phyloP scores from a whole-genome alignment of 192 early-diverging fungal genomes.

The Diversispora eburnea region DNA sequence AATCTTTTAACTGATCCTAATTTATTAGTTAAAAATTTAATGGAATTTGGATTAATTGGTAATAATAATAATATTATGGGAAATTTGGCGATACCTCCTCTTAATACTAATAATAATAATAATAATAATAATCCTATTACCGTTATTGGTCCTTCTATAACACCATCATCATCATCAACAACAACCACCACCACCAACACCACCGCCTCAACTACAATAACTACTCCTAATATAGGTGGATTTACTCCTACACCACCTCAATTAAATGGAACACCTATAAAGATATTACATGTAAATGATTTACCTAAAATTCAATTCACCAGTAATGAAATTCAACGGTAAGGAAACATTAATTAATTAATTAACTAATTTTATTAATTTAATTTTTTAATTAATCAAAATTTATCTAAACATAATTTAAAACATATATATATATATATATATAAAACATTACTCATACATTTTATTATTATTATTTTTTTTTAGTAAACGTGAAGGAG shows the following conservation, averaged over 20 bases:
- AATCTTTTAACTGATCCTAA: constrained; percentile 22
- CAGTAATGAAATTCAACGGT: constrained; percentile 49
- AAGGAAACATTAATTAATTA: constrained; percentile 1
- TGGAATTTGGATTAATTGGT: constrained; percentile 14
- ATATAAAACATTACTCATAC: too few species aligned
- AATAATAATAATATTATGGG: neutral
- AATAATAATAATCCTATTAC: too few species aligned
- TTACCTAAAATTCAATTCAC: constrained; percentile 45
- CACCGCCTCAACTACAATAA: too few species aligned
- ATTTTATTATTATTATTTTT: too few species aligned
- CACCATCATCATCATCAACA: too few species aligned
- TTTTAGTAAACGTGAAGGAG: constrained; percentile 52
- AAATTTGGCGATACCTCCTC: neutral
- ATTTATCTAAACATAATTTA: too few species aligned
- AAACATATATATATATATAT: too few species aligned
- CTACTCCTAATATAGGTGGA: neutral
- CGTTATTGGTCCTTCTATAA: too few species aligned
- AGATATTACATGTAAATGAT: constrained; percentile 22
- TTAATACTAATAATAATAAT: too few species aligned
- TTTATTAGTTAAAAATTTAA: constrained; percentile 24
- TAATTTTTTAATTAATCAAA: too few species aligned
- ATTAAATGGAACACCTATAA: neutral
- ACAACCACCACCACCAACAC: too few species aligned
- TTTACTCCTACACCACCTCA: constrained; percentile 12
- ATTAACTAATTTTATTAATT: too few species aligned